Evolutionary conservation across 192 early-diverging fungal species (phyloP).

Genomic region (Umbelopsis isabellina): DNA sequence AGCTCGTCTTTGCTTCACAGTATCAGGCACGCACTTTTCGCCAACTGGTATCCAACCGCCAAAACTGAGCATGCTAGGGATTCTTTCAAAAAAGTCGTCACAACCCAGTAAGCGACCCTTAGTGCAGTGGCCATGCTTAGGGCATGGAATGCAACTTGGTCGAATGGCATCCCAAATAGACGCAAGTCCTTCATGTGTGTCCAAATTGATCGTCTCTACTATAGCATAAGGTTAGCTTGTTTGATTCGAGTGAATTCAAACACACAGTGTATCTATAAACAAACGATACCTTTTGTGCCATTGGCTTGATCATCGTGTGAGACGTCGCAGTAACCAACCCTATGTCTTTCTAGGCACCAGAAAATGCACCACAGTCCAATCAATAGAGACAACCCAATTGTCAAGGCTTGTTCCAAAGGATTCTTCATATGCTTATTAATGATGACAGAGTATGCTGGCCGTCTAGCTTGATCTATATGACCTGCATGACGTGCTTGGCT

Average conservation of each 20-base stretch:
- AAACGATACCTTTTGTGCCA: neutral
- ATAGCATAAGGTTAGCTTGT: neutral
- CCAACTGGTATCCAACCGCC: conserved; percentile 35
- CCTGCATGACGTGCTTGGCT: too few species aligned
- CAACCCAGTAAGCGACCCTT: conserved; percentile 22
- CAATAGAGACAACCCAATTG: neutral
- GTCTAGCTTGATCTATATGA: neutral
- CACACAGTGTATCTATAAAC: neutral
- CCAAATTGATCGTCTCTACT: neutral
- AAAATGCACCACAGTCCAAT: conserved; percentile 8
- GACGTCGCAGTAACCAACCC: conserved; percentile 6
- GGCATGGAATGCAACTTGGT: conserved; percentile 47
- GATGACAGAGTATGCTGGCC: neutral
- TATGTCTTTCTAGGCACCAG: conserved; percentile 13
- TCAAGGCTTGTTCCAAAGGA: neutral
- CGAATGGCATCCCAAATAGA: conserved; percentile 23
- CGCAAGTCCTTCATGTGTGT: neutral
- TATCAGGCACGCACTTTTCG: conserved; percentile 36
- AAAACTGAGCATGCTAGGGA: conserved; percentile 34
- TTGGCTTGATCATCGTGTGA: neutral
- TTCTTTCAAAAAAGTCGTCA: conserved; percentile 30
- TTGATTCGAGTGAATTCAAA: neutral
- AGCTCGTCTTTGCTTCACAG: conserved; percentile 34
- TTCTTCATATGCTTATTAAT: neutral
- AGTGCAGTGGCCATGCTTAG: conserved; percentile 36